These are phyloP conservation scores for Colletotrichum spaethianum DNA, from an alignment of 2,329 filamentous ascomycete species.

Conservation along the genomic window DNA sequence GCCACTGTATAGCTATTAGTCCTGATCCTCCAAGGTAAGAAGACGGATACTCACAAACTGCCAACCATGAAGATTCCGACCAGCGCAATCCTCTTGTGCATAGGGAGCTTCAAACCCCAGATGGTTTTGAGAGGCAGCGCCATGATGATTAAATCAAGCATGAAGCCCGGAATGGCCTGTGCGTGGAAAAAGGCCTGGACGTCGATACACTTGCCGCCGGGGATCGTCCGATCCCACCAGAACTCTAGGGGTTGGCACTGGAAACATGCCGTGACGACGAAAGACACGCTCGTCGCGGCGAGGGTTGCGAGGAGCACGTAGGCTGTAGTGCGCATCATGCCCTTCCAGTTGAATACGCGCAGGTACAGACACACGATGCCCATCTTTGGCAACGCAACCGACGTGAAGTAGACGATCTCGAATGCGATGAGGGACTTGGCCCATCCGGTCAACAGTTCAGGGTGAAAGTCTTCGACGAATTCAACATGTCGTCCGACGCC, in stretches of 20 bases:
- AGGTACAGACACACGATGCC: slow-evolving; percentile 49
- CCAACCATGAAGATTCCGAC: slow-evolving; percentile 47
- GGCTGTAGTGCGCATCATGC: slow-evolving; percentile 42
- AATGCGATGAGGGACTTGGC: slow-evolving; percentile 47
- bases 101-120: slow-evolving; percentile 46
- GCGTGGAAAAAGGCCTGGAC: slow-evolving; percentile 47
- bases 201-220: slow-evolving; percentile 52
- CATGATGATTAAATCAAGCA: slow-evolving; percentile 48
- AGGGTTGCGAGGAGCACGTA: slow-evolving; percentile 43
- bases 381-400: slow-evolving; percentile 48
- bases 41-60: slow-evolving; percentile 44
- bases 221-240: slow-evolving; percentile 49
- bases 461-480: slow-evolving; percentile 41
- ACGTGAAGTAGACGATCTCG: slow-evolving; percentile 48
- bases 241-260: slow-evolving; percentile 56
- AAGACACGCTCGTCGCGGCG: slow-evolving; percentile 43
- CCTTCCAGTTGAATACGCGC: slow-evolving; percentile 48
- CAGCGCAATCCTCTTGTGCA: slow-evolving; percentile 46
- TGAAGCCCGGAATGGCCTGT: slow-evolving; percentile 43
- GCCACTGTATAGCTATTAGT: slow-evolving; percentile 8
- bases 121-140: slow-evolving; percentile 46
- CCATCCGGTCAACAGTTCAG: slow-evolving; percentile 43
- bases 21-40: background rate
- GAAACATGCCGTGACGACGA: slow-evolving; percentile 46
- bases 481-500: slow-evolving; percentile 46